Conservation (phyloP, 2,329 filamentous ascomycete genomes). For the Cylindrodendrum hubeiense region DNA sequence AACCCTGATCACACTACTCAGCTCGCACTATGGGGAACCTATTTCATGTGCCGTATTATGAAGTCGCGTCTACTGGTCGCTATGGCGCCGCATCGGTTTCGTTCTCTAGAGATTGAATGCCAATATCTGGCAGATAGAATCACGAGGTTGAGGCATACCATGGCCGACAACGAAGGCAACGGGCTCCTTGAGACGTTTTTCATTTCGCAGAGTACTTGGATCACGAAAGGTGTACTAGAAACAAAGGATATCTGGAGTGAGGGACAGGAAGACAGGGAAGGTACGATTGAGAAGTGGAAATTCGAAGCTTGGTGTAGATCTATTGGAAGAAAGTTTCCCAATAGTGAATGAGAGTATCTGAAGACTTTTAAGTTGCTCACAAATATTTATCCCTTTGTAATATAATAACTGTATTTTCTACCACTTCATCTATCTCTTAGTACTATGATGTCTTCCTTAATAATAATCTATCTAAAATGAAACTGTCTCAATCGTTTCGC, state of each 20-base stretch:
- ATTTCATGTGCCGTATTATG: conserved; percentile 23
- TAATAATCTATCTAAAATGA: conserved; percentile 10
- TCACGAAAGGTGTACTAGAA: conserved; percentile 18
- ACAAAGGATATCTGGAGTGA: conserved; percentile 13
- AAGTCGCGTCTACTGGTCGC: conserved; percentile 20
- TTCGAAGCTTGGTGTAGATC: conserved; percentile 22
- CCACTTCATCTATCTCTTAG: too few species aligned
- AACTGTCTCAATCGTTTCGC: conserved; percentile 17
- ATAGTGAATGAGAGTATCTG: too few species aligned
- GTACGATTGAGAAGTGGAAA: conserved; percentile 24
- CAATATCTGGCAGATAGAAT: conserved; percentile 14
- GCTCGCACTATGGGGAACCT: conserved; percentile 20
- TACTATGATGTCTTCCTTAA: too few species aligned
- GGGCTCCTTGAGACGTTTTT: conserved; percentile 11
- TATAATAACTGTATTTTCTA: too few species aligned
- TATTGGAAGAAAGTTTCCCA: conserved; percentile 13
- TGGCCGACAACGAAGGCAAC: background rate
- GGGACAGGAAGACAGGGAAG: background rate
- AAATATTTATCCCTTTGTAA: too few species aligned
- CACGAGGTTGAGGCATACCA: background rate
- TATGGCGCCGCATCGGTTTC: conserved; percentile 9
- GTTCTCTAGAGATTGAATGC: conserved; percentile 14
- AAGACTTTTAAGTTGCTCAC: too few species aligned
- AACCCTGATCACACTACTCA: background rate
- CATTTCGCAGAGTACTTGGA: conserved; percentile 25